phyloP scores from a whole-genome alignment of 2,329 filamentous ascomycete species.

The Pseudopyrenochaeta lycopersici region DNA sequence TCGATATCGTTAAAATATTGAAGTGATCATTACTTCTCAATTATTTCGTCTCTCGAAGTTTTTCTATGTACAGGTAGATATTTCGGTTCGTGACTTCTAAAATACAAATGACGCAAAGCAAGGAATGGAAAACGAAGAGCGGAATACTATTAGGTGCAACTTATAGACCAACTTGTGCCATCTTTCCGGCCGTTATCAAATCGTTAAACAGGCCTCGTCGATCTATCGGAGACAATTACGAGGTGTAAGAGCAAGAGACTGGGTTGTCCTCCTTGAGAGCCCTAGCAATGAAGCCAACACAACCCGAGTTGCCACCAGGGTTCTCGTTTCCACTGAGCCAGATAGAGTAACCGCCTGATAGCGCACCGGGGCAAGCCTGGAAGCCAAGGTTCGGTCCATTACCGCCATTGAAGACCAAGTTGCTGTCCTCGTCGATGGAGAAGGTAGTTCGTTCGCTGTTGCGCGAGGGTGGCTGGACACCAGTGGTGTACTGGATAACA shows the following conservation, averaged over 20 bases:
- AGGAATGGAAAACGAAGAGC: too few relatives aligned
- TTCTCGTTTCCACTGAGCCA: constrained; percentile 29
- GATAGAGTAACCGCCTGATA: constrained; percentile 49
- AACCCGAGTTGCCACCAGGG: constrained; percentile 44
- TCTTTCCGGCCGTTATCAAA: too few relatives aligned
- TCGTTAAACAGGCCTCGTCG: too few relatives aligned
- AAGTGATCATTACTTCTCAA: too few relatives aligned
- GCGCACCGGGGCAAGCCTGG: constrained; percentile 63
- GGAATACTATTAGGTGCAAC: too few relatives aligned
- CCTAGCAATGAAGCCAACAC: constrained; percentile 43
- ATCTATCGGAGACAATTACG: background rate
- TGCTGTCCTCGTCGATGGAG: constrained; percentile 52
- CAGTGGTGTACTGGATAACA: constrained; percentile 62
- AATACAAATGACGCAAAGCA: too few relatives aligned
- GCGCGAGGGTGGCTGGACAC: constrained; percentile 48
- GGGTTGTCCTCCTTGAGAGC: constrained; percentile 27
- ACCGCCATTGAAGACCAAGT: constrained; percentile 55
- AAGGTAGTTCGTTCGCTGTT: constrained; percentile 61
- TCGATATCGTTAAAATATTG: too few relatives aligned
- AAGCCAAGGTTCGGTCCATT: constrained; percentile 50
- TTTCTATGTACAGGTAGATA: too few relatives aligned
- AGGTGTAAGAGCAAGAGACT: constrained; percentile 31
- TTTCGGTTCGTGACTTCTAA: too few relatives aligned
- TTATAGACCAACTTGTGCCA: too few relatives aligned
- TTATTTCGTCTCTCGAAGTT: too few relatives aligned